Evolutionary conservation across 768 basidiomycete species (phyloP), one percentile per base, ranked within the genome.

Genomic region (Glaciozyma martinii): DNA sequence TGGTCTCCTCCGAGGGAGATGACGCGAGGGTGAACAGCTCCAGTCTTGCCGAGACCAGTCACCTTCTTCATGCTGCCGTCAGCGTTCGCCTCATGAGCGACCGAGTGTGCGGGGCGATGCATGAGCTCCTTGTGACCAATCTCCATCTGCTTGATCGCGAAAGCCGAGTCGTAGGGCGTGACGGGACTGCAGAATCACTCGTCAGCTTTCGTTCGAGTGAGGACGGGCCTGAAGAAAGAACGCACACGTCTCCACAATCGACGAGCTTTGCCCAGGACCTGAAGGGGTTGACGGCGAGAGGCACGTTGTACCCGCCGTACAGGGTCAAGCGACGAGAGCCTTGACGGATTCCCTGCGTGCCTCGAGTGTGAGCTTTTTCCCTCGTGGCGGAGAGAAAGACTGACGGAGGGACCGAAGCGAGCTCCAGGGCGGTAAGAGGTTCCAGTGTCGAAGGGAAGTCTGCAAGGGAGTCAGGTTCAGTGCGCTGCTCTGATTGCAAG

Each of bases 1-100:
- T 68, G 66, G n/a, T 68, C 66, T 23, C 59, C 59, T 9, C 66
- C 66, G n/a, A 65, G 42, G 5, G 59, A 57, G 33, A 68, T 63
- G 27, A 68, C 29, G 3, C 63, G 53, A 2, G 66, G 66, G 25
- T 56, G 62, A 19, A 60, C 59, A 9, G 25, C 30, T 2, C 59
- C 59, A 25, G 25, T 29, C n/a, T 33, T 40, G 2, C 30, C 44
- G 16, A 60, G 33, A 5, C 59, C 59, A 9, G 7, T 18, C 5
- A 30, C 27, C 33, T 32, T 15, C 3, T 30, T 16, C 10, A 52
- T 27, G 16, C 30, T 21, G 40, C 46, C 57, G 46, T 59, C 42
- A 10, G 18, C 13, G 56, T 56, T 46, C 23, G 25, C 13, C 7
- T n/a, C 23, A 6, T 44, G 55, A 21, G 55, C 19, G 55, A 37